Evolutionary conservation across 768 basidiomycete species (phyloP), one percentile per base, ranked within the genome.

Genomic region (Peribolospora kevripleyi): DNA sequence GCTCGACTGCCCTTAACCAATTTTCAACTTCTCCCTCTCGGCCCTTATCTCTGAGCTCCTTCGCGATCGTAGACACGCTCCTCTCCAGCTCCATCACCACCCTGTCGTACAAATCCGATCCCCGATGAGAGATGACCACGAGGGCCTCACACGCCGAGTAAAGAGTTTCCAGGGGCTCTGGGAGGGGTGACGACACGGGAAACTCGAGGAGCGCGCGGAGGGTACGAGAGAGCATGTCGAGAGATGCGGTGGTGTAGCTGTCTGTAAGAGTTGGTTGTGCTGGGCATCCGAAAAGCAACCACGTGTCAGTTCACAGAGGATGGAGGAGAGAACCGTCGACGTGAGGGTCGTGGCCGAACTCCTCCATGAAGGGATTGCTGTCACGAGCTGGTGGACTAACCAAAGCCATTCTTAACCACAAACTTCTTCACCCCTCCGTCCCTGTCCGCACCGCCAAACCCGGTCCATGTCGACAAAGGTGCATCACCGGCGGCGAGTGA

Each of bases 1-100:
- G 63, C 5, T 76, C 76, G 54, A 85, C 76, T n/a, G 67, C 67
- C 0, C 57, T 60, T 3, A 84, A 65, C 79, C 82, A 86, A 0
- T 67, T 65, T 38, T 75, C 70, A 10, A 70, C 71, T 11, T 57
- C 11, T n/a, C 42, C 50, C 57, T 7, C 48, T 48, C 3, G 48
- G 39, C 38, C 53, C 38, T 63, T 59, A 0, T 61, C 58, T 4
- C 54, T 50, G 9, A 84, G 73, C 2, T 65, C 65, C 4, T 55
- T 64, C 13, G 68, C 68, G 6, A 80, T 55, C 6, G 65, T 65
- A 7, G 64, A 63, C 37, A 75, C 70, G 42, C 73, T 76, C 51
- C 70, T 69, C 60, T 83, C 76, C 45, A 86, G 64, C 61, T 82
- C 77, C 25, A 75, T 65, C 65, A 70, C 72, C 51, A 86, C 61